A percentile compares a stretch with the other conserved stretches of the same genome.
phyloP scores from a whole-genome alignment of 306 rosid genomes.

The Argentina anserina region DNA sequence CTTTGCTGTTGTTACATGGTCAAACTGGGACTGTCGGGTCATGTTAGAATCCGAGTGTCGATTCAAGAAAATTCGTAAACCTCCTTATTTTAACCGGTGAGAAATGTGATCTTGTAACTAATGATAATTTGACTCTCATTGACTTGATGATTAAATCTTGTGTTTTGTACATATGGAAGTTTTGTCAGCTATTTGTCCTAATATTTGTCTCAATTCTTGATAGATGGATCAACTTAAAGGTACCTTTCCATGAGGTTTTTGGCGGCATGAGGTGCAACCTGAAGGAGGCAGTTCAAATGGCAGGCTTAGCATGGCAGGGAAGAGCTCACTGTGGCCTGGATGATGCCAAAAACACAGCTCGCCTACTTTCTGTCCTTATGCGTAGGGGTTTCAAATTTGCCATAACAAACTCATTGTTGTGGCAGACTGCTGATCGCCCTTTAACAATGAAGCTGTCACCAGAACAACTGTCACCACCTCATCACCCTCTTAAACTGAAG shows the following conservation, averaged over 20 bases:
- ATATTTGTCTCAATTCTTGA: conserved; percentile 23
- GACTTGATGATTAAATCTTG: conserved; percentile 15
- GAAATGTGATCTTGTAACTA: conserved; percentile 14
- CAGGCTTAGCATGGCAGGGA: conserved; percentile 91
- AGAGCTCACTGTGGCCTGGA: conserved; percentile 94
- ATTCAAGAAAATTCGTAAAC: conserved; percentile 84
- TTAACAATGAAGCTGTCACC: conserved; percentile 58
- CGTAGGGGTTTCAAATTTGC: conserved; percentile 65
- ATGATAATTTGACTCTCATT: conserved; percentile 2
- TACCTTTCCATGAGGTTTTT: conserved; percentile 78
- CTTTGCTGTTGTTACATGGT: conserved; percentile 97
- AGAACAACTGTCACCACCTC: conserved; percentile 42
- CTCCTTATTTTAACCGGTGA: conserved; percentile 90
- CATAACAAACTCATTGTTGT: conserved; percentile 64
- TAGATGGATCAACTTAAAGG: conserved; percentile 90
- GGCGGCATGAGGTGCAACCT: conserved; percentile 78
- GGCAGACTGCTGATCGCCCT: conserved; percentile 56
- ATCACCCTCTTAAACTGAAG: conserved; percentile 49
- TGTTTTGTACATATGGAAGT: background rate
- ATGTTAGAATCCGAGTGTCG: conserved; percentile 96
- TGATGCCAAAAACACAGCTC: conserved; percentile 91
- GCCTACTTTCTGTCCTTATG: conserved; percentile 72
- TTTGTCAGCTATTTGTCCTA: background rate
- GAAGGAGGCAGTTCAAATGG: conserved; percentile 86
- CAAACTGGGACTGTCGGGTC: conserved; percentile 91